Base-by-base conservation (phyloP, 768 basidiomycete species). In the Collybia sp. region DNA sequence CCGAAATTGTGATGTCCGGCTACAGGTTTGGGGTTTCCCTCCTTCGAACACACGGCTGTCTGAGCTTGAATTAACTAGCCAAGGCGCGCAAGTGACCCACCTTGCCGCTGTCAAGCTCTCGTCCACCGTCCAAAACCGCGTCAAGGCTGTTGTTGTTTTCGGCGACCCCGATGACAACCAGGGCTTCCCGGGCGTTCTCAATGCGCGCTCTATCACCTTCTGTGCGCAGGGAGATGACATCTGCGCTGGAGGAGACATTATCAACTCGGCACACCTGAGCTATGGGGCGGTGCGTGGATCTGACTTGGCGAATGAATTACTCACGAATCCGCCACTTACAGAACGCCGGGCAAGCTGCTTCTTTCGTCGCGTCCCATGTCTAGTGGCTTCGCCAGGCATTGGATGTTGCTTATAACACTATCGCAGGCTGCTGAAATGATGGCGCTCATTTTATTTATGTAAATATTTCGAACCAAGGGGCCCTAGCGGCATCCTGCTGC, bases 81-180 rank as follows among this genome's bases (percentile, higher is more conserved):
- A 65, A 56, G 62, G 63, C 17, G 63, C 60, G 6, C 69, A 71
- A 46, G 60, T 72, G 1, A 64, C 65, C 3, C 70, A 71, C 43
- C 59, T 66, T 9, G 66, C 70, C 12, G 68, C 67, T 15, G 53
- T 53, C 8, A 46, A 55, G 46, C 59, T 72, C 20, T 66, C 70
- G 3, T 39, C 64, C 9, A 20, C 53, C 12, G 46, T 50, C 12
- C 56, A 50, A 17, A 40, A 35, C 43, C 56, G 58, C n/a, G 50
- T 59, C 48, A 50, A 46, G 20, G 58, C 54, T 20, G 56, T 36
- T 13, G 54, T 59, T 18, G 56, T 58, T 8, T 59, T 59, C 19
- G 58, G 58, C 15, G 58, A 59, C 47, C 58, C 56, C 3, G 54
- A 59, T 15, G 52, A 58, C 16, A 51, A 52, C 5, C 54, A 57